These are phyloP conservation scores for Avena atlantica DNA, from an alignment of 176 grass and related monocot genomes.

Conservation along the genomic window DNA sequence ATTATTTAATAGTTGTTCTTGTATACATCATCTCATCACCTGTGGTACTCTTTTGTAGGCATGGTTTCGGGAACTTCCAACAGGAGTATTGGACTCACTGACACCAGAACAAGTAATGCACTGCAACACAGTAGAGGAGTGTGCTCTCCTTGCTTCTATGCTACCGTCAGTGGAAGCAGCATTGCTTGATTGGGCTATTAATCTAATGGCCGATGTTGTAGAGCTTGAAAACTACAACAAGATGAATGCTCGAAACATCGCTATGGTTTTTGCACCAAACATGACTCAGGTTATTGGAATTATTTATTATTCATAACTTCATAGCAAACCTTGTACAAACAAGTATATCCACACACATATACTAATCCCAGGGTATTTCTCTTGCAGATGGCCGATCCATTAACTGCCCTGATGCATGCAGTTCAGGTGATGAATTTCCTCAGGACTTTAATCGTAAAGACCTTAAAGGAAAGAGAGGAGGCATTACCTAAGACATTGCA, in stretches of 20 bases:
- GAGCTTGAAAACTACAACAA: conserved; percentile 86
- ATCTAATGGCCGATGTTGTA: conserved; percentile 93
- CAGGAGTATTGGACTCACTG: conserved; percentile 71
- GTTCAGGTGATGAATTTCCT: conserved; percentile 99
- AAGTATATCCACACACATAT: not conserved
- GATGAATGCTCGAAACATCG: conserved; percentile 94
- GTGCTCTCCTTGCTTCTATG: conserved; percentile 59
- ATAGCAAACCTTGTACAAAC: not conserved
- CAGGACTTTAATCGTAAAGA: conserved; percentile 79
- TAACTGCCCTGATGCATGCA: conserved; percentile 89
- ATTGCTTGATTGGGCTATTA: conserved; percentile 86
- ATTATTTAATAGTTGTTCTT: not conserved
- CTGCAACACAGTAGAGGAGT: conserved; percentile 83
- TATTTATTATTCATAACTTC: conserved; percentile 17
- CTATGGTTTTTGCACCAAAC: conserved; percentile 98
- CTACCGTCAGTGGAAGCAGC: conserved; percentile 74
- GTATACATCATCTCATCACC: not conserved
- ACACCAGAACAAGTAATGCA: conserved; percentile 82
- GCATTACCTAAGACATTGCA: conserved; percentile 31
- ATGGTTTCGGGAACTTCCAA: conserved; percentile 94
- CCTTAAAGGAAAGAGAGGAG: conserved; percentile 71
- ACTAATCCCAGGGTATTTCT: conserved; percentile 40
- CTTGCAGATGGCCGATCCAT: conserved; percentile 93
- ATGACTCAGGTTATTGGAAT: conserved; percentile 87
- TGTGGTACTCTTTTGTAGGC: conserved; percentile 58